Percentiles rank a stretch among this genome's conserved stretches.
These are phyloP conservation scores for Solanum hybrid DNA, from an alignment of 305 asterid genomes.

Conservation along the genomic window DNA sequence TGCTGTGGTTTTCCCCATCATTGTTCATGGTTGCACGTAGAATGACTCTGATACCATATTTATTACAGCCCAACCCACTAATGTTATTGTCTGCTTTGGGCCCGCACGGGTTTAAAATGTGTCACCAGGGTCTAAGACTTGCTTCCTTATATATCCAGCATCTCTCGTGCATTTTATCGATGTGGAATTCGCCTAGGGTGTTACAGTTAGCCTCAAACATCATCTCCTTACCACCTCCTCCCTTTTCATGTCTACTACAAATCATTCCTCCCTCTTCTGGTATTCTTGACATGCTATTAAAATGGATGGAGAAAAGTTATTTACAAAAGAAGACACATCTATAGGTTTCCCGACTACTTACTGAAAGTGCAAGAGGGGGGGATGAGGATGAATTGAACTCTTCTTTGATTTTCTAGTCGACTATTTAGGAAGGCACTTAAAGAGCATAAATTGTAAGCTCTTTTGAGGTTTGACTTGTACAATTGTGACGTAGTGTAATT, in stretches of 20 bases:
- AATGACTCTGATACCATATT: not conserved
- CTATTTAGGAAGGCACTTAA: not conserved
- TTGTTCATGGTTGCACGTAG: not conserved
- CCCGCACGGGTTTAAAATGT: not conserved
- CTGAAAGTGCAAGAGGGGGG: not conserved
- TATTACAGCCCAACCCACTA: not conserved
- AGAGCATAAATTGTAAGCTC: not conserved
- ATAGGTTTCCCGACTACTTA: not conserved
- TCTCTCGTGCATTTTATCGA: not conserved
- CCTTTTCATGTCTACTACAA: not conserved
- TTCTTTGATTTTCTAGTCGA: not conserved
- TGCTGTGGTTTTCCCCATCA: not conserved
- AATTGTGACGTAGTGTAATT: not conserved
- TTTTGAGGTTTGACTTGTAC: not conserved
- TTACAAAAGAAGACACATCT: not conserved
- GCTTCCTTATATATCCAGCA: not conserved
- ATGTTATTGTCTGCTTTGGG: not conserved
- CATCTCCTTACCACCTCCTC: not conserved
- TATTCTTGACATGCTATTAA: not conserved
- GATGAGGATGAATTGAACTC: not conserved
- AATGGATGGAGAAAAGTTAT: not conserved
- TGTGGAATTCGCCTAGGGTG: not conserved
- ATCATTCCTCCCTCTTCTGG: not conserved
- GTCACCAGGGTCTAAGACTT: not conserved
- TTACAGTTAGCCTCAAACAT: not conserved